Evolutionary conservation across 2,329 filamentous ascomycete genomes (phyloP).

Genomic region (Coleophoma crateriformis): DNA sequence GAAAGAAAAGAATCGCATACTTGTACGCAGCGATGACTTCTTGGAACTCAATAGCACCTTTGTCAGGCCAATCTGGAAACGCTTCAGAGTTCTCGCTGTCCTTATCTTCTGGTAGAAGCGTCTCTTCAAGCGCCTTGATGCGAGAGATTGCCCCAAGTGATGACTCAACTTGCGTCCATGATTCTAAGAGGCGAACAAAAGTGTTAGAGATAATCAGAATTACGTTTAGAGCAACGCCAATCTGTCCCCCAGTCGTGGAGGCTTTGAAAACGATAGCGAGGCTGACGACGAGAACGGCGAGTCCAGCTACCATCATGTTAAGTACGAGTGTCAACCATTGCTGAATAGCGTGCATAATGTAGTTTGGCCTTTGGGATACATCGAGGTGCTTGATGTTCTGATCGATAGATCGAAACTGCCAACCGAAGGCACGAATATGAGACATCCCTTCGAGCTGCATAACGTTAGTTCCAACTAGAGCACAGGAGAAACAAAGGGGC

Average conservation of each 20-base stretch:
- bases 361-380: constrained; percentile 48
- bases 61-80: constrained; percentile 23
- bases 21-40: constrained; percentile 21
- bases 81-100: constrained; percentile 2
- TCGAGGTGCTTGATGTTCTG: constrained; percentile 43
- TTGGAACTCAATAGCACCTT: constrained; percentile 26
- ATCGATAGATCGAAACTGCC: constrained; percentile 37
- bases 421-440: constrained; percentile 51
- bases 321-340: constrained; percentile 49
- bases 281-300: constrained; percentile 11
- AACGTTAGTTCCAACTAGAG: background rate
- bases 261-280: constrained; percentile 10
- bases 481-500: background rate
- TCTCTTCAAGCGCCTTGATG: constrained; percentile 28
- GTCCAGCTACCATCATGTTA: constrained; percentile 8
- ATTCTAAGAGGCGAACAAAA: constrained; percentile 24
- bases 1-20: constrained; percentile 1
- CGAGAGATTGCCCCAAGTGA: constrained; percentile 51
- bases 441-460: constrained; percentile 39
- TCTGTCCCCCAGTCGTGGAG: constrained; percentile 10
- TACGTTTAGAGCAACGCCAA: constrained; percentile 20
- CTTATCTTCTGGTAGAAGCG: constrained; percentile 30
- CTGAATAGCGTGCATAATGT: constrained; percentile 49
- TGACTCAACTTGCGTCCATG: constrained; percentile 53
- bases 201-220: constrained; percentile 15